Conservation (phyloP, 257 asterid species). For the Mitragyna speciosa region DNA sequence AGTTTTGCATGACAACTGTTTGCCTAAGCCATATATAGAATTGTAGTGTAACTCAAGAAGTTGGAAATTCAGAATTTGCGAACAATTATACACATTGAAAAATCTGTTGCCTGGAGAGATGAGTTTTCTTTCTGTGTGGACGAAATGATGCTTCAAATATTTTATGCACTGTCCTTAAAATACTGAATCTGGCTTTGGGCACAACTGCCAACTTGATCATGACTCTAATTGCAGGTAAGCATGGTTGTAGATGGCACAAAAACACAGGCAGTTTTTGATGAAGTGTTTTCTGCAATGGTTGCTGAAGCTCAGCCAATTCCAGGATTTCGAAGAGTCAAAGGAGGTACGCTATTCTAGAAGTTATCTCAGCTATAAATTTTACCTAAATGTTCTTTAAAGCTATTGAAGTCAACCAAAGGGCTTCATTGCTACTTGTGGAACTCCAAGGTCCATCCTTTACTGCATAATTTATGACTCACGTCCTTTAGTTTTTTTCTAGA, state of each 20-base stretch:
- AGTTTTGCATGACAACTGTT: not conserved
- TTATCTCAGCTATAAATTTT: not conserved
- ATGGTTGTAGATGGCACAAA: slow-evolving; percentile 43
- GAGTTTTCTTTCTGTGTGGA: not conserved
- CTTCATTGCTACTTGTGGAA: not conserved
- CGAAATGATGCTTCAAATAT: not conserved
- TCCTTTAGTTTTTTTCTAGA: not conserved
- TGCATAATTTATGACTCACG: not conserved
- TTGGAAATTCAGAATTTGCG: not conserved
- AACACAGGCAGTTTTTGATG: slow-evolving; percentile 51
- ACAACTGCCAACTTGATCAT: not conserved
- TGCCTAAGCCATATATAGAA: not conserved
- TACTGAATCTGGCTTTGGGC: not conserved
- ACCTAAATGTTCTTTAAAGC: not conserved
- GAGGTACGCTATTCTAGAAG: slow-evolving; percentile 39
- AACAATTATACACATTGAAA: not conserved
- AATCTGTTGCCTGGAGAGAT: not conserved
- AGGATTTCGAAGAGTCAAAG: slow-evolving; percentile 70
- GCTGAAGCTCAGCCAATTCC: slow-evolving; percentile 70
- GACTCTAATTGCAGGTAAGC: slow-evolving; percentile 35
- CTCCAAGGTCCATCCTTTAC: not conserved
- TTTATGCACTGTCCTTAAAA: not conserved
- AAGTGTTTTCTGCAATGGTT: slow-evolving; percentile 51
- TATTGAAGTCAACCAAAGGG: not conserved
- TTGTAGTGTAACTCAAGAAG: not conserved